Evolutionary conservation across 768 basidiomycete genomes (phyloP), one percentile per base, ranked within the genome.

Genomic region (Mycena polygramma): DNA sequence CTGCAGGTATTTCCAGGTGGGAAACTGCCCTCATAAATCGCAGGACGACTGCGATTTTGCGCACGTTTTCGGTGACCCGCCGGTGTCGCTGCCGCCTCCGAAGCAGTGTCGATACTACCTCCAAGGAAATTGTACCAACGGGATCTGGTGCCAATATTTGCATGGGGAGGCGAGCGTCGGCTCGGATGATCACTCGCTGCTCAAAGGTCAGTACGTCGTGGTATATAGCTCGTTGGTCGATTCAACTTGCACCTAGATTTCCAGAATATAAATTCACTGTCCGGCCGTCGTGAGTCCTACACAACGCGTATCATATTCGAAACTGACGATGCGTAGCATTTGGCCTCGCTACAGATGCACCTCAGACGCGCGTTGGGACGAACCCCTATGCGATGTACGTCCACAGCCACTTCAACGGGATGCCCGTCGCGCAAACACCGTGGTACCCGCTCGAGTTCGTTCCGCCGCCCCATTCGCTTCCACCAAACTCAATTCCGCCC

Each of bases 21-120:
- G 72, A 10, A 51, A 19, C 24, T 73, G 72, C 48, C 72, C 72
- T 4, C 68, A 69, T 37, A 24, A 48, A 20, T 49, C 53, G 51
- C 71, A 73, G 46, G 72, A 73, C 26, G 72, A 73, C 57, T 73
- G 72, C 65, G 68, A 73, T 60, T 73, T 73, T 57, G 72, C 72
- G 55, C 72, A 73, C 22, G 68, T 73, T 9, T 69, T 41, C 61
- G 63, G 64, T 22, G 72, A 73, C 51, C 55, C 46, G 30, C 45
- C 63, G 30, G 30, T 41, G 41, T 41, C 10, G 9, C 15, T 41
- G 41, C 41, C 41, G 10, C 26, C 53, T 24, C 68, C 68, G 24
- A 73, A 73, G 41, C 72, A 69, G 37, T 70, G 72, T 26, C 64
- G 68, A 6, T 73, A 70, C 41, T 73, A 69, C 36, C 60, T 69